phyloP scores from a whole-genome alignment of 345 rosid species.

The Hevea brasiliensis region DNA sequence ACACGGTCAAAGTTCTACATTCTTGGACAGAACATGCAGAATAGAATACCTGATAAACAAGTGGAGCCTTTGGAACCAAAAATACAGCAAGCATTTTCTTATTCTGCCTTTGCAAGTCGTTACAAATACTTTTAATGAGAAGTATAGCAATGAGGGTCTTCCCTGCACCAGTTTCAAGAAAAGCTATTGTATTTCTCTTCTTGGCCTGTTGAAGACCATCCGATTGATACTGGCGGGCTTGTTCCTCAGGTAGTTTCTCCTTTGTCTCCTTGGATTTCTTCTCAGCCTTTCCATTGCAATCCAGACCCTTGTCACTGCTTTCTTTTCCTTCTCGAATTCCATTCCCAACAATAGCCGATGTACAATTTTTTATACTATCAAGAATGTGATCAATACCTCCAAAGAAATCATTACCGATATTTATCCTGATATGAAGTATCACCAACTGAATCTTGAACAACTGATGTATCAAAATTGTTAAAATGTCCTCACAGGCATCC shows the following conservation, averaged over 20 bases:
- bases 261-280: constrained; percentile 56
- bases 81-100: constrained; percentile 87
- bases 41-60: constrained; percentile 81
- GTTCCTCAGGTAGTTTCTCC: constrained; percentile 77
- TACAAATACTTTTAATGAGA: constrained; percentile 68
- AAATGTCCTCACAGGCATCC: constrained; percentile 89
- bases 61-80: constrained; percentile 97
- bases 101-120: constrained; percentile 57
- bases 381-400: constrained; percentile 93
- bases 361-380: constrained; percentile 65
- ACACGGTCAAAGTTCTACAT: constrained; percentile 3
- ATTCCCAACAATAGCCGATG: constrained; percentile 12
- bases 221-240: constrained; percentile 87
- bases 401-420: constrained; percentile 58
- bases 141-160: constrained; percentile 96
- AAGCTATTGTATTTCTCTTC: constrained; percentile 86
- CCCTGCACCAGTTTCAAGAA: constrained; percentile 98
- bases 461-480: constrained; percentile 60
- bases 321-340: constrained; percentile 46
- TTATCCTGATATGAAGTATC: constrained; percentile 41
- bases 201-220: constrained; percentile 98
- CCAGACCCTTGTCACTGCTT: constrained; percentile 38
- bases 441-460: constrained; percentile 45
- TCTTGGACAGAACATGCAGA: constrained; percentile 1
- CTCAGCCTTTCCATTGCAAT: constrained; percentile 44